Evolutionary conservation across 2,329 filamentous ascomycete species (phyloP).

Genomic region (Zymoseptoria crescenta): DNA sequence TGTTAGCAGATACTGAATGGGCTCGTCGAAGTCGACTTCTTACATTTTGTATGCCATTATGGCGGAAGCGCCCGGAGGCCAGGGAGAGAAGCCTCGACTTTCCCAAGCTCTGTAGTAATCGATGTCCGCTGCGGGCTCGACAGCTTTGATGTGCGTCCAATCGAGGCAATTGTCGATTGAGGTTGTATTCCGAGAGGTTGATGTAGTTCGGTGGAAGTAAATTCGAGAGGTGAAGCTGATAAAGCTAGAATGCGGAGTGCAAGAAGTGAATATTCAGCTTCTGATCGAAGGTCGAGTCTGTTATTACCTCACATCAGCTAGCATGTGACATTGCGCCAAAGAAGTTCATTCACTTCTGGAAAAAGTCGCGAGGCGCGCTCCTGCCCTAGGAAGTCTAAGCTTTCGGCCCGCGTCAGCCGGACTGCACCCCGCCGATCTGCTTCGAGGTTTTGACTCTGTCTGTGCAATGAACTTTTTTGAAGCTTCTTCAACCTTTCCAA

Average conservation of each 20-base stretch:
- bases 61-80: not conserved
- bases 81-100: not conserved
- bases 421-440: constrained; percentile 3
- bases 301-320: not conserved
- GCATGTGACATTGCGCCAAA: constrained; percentile 1
- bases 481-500: not conserved
- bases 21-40: constrained; percentile 10
- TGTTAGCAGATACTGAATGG: constrained; percentile 1
- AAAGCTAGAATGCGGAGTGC: not conserved
- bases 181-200: not conserved
- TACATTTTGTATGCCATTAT: constrained; percentile 53
- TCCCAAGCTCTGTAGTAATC: not conserved
- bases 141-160: not conserved
- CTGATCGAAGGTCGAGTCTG: not conserved
- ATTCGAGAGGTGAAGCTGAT: not conserved
- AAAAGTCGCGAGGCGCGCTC: not conserved
- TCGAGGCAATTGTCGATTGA: not conserved
- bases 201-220: not conserved
- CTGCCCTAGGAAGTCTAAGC: not conserved
- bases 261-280: not conserved
- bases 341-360: not conserved
- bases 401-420: constrained; percentile 4
- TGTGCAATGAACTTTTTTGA: constrained; percentile 1
- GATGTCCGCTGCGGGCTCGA: not conserved
- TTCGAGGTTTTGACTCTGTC: constrained; percentile 5